Percentiles rank a stretch among this genome's conserved stretches.
Conservation (phyloP, 768 basidiomycete genomes). For the Lactifluus echinatus region DNA sequence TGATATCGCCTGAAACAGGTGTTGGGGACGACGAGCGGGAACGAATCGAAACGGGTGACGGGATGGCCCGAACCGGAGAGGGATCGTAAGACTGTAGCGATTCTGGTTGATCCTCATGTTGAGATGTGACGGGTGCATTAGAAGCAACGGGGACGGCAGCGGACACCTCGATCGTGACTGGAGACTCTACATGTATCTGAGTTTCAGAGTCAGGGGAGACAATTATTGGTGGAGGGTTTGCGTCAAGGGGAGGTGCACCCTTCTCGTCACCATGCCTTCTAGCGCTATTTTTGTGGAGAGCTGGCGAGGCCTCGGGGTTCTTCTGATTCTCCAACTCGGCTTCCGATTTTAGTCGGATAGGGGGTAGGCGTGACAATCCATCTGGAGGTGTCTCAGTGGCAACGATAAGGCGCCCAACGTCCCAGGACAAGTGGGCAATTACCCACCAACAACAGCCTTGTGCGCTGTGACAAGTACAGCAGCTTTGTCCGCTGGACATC, state of each 20-base stretch:
- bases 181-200: conserved; percentile 9
- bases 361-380: conserved; percentile 65
- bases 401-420: not conserved
- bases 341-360: conserved; percentile 64
- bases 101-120: not conserved
- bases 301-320: conserved; percentile 23
- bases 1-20: conserved; percentile 76
- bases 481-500: conserved; percentile 72
- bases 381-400: conserved; percentile 34
- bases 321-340: conserved; percentile 34
- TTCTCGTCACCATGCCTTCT: conserved; percentile 10
- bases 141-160: not conserved
- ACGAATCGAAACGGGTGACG: conserved; percentile 12
- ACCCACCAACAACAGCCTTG: conserved; percentile 75
- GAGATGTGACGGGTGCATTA: not conserved
- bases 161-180: not conserved
- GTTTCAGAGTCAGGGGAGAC: conserved; percentile 21
- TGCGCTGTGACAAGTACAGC: conserved; percentile 76
- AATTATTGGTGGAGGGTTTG: conserved; percentile 21
- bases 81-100: not conserved
- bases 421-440: not conserved
- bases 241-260: not conserved
- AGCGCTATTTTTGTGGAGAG: conserved; percentile 8
- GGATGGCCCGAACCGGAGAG: not conserved
- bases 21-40: conserved; percentile 30